Evolutionary conservation across 2,329 filamentous ascomycete species (phyloP).

Genomic region (Claviceps pazoutovae): DNA sequence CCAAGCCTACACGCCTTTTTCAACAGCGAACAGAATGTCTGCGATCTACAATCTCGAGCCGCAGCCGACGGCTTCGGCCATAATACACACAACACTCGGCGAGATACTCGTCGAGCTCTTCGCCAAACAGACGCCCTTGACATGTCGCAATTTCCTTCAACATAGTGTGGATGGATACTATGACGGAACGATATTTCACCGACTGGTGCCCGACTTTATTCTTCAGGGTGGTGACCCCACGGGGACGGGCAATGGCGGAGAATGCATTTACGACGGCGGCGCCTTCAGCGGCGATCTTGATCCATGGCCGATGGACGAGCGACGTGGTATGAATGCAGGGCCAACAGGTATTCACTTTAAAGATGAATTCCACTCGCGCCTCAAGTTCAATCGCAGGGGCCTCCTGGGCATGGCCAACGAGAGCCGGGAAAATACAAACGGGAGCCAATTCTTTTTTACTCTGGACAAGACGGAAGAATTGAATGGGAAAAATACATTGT

Average conservation of each 20-base stretch:
- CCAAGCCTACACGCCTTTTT: not conserved
- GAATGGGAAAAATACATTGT: conserved; percentile 81
- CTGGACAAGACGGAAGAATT: conserved; percentile 74
- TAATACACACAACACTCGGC: conserved; percentile 80
- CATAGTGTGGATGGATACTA: conserved; percentile 93
- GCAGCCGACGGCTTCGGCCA: conserved; percentile 80
- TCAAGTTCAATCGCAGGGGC: conserved; percentile 86
- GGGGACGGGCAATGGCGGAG: conserved; percentile 79
- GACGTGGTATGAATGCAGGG: conserved; percentile 47
- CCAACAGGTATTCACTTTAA: conserved; percentile 46
- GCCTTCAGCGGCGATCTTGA: conserved; percentile 60
- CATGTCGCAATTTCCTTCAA: conserved; percentile 91
- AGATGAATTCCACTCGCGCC: conserved; percentile 82
- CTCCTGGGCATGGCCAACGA: conserved; percentile 94
- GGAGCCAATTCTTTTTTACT: conserved; percentile 95
- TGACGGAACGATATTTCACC: conserved; percentile 84
- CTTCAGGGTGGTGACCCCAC: conserved; percentile 91
- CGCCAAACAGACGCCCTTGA: conserved; percentile 82
- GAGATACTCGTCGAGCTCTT: conserved; percentile 88
- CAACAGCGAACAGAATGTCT: conserved; percentile 54
- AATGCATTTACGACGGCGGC: conserved; percentile 81
- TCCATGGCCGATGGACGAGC: conserved; percentile 54
- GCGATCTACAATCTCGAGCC: conserved; percentile 89
- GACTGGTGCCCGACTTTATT: conserved; percentile 81
- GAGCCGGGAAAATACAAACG: conserved; percentile 63